Evolutionary conservation across 1,139 yeast genomes (phyloP), one percentile per base, ranked within the genome.

Genomic region (Hyphopichia wangnamkhiaoensis): DNA sequence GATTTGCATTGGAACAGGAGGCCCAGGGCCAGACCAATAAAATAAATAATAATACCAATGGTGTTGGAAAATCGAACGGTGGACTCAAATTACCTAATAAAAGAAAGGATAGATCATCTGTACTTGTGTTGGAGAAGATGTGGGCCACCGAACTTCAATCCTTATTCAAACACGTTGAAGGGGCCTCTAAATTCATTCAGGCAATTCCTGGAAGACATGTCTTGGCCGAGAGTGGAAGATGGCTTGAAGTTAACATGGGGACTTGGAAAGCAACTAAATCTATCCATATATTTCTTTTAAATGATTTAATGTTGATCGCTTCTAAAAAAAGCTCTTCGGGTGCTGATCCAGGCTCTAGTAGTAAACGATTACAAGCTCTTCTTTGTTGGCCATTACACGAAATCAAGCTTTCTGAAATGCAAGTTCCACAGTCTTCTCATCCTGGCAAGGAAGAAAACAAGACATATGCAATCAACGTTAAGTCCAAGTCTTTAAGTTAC

Each of bases 241-340:
- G 97, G 97, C 79, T 76, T 45, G 96, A 91, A 59, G 69, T 91
- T 42, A 90, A 90, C 54, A 80, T 86, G 1, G 93, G 95, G 0
- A 90, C 96, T 15, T 83, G 91, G 81, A 86, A 88, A 56, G 82
- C 90, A 1, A 71, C 84, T 33, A 83, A 86, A 52, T 82, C 90
- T 2, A 82, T 84, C 2, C 95, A 86, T 54, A 63, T 91, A 35
- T 85, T 86, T 50, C 63, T 91, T 9, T 68, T 91, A 46, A 90
- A 86, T 56, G 98, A 91, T 59, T 74, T 84, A 50, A 61, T 90
- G 1, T 63, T 91, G 38, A 71, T 90, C 34, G 96, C 96, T 0
- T 73, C 87, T 1, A 79, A 82, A 48, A 78, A 79, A 49, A 66
- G 78, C 12, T 35, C 49, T 6, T 19, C 43, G 13, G 39, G 36